phyloP scores from a whole-genome alignment of 169 alveolate genomes.

The Cardiosporidium cionae region DNA sequence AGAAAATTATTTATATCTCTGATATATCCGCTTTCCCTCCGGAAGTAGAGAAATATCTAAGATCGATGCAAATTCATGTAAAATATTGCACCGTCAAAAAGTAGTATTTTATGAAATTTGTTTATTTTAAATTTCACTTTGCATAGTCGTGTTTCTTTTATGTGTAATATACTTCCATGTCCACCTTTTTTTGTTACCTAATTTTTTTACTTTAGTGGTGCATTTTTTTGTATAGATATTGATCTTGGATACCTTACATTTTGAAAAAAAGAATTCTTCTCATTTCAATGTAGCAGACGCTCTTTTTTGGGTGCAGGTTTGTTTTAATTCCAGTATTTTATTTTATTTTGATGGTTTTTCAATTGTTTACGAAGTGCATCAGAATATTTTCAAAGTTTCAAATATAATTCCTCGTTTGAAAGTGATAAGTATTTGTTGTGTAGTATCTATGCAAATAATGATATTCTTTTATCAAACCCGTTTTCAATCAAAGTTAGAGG shows the following conservation, averaged over 20 bases:
- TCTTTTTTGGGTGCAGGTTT: neutral
- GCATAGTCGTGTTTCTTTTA: neutral
- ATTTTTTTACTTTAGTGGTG: neutral
- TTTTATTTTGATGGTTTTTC: no score
- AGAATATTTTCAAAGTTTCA: no score
- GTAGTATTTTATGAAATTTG: no score
- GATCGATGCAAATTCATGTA: neutral
- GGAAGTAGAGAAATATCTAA: slow-evolving; percentile 1
- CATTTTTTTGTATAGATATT: neutral
- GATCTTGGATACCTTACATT: neutral
- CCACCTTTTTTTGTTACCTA: neutral
- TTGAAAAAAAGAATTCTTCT: neutral
- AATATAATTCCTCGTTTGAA: no score
- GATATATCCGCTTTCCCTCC: slow-evolving; percentile 25
- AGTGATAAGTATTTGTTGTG: no score
- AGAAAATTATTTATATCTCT: slow-evolving; percentile 1
- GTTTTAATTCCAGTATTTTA: no score
- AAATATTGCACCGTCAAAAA: slow-evolving; percentile 7
- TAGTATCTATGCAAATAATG: no score
- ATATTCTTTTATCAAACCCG: no score
- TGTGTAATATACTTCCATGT: neutral
- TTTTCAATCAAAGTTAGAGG: neutral
- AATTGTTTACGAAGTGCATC: no score
- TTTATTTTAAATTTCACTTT: no score
- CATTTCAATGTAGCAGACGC: neutral